phyloP scores from a whole-genome alignment of 1,284 basidiomycete genomes.

The Kwoniella shivajii region DNA sequence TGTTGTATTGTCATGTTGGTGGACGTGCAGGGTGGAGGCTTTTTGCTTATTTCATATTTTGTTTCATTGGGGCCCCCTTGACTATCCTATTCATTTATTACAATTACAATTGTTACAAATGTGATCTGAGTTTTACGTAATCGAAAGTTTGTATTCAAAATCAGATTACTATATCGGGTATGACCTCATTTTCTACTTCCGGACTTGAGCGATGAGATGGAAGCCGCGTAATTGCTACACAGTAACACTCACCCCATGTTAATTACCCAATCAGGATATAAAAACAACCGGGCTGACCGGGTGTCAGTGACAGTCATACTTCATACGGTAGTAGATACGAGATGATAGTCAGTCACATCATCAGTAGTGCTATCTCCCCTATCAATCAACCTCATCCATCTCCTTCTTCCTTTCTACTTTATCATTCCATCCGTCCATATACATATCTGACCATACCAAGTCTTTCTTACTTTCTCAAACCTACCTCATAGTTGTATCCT shows the following conservation, averaged over 20 bases:
- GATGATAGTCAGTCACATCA: slow-evolving; percentile 14
- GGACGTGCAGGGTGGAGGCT: slow-evolving; percentile 1
- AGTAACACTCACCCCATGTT: too few species aligned
- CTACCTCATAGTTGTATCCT: neutral
- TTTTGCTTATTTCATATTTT: too few species aligned
- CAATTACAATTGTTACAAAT: too few species aligned
- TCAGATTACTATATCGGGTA: slow-evolving; percentile 5
- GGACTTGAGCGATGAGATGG: neutral
- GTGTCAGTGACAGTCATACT: neutral
- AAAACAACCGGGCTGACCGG: slow-evolving; percentile 3
- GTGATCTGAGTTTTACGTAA: neutral
- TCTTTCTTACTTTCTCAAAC: neutral
- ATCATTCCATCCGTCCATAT: slow-evolving; percentile 2
- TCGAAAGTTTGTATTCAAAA: neutral
- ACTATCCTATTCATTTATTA: too few species aligned
- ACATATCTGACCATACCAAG: neutral
- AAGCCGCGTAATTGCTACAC: slow-evolving; percentile 1
- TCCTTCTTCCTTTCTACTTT: slow-evolving; percentile 3
- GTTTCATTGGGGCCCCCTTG: too few species aligned
- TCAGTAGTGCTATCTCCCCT: slow-evolving; percentile 4
- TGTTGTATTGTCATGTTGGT: too few species aligned
- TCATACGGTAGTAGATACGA: neutral
- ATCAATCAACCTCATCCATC: slow-evolving; percentile 2
- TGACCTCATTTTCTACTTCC: neutral
- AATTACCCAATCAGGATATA: too few species aligned